A percentile compares a stretch with the other conserved stretches of the same genome.
These are phyloP conservation scores for Saccharum spontaneum DNA, from an alignment of 176 grass and related monocot genomes.

Conservation along the genomic window DNA sequence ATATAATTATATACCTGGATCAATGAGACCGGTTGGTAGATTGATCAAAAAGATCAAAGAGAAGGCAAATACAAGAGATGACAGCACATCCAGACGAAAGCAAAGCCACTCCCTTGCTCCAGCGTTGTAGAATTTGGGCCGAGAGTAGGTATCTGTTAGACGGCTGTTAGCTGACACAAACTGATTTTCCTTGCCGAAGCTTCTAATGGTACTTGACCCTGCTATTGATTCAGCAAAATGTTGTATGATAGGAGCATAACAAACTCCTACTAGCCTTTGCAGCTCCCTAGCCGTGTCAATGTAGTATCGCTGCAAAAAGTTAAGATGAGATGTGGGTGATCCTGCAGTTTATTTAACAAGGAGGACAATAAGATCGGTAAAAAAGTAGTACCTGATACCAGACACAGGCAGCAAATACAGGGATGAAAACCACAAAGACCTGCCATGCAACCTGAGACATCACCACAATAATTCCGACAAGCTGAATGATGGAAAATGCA, in stretches of 20 bases:
- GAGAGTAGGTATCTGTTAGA: slow-evolving; percentile 65
- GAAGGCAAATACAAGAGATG: slow-evolving; percentile 78
- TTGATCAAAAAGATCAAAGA: slow-evolving; percentile 67
- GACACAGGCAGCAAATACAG: slow-evolving; percentile 65
- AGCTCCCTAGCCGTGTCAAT: slow-evolving; percentile 74
- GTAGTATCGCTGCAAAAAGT: slow-evolving; percentile 68
- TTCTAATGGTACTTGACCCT: slow-evolving; percentile 82
- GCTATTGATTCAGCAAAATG: slow-evolving; percentile 87
- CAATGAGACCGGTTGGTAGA: slow-evolving; percentile 59
- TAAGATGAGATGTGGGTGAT: background rate
- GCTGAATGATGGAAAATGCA: slow-evolving; percentile 68
- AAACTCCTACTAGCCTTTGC: slow-evolving; percentile 71
- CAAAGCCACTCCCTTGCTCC: slow-evolving; percentile 79
- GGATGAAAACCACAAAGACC: slow-evolving; percentile 78
- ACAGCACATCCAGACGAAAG: slow-evolving; percentile 65
- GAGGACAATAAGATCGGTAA: background rate
- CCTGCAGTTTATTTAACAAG: background rate
- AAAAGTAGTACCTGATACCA: slow-evolving; percentile 73
- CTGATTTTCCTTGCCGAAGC: slow-evolving; percentile 67
- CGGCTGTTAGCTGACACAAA: slow-evolving; percentile 57
- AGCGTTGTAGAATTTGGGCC: slow-evolving; percentile 71
- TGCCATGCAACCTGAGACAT: slow-evolving; percentile 95
- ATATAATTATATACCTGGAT: slow-evolving; percentile 57
- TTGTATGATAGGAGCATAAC: slow-evolving; percentile 85
- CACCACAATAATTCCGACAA: slow-evolving; percentile 76